Evolutionary conservation across 106 monocot genomes (phyloP), one percentile per base, ranked within the genome.

Genomic region (Acorus calamus): DNA sequence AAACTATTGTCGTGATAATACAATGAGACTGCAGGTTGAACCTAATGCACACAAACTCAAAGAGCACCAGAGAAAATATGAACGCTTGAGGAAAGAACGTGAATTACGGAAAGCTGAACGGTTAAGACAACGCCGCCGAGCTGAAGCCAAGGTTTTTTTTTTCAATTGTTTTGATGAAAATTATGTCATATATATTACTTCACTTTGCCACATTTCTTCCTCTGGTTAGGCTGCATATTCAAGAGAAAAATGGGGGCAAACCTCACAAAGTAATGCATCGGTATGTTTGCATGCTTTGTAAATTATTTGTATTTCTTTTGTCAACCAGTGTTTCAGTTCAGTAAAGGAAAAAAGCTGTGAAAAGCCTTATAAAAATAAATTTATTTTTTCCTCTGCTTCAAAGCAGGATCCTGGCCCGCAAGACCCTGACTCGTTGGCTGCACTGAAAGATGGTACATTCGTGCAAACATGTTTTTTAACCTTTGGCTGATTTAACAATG

Each of bases 31-130:
- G 65, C 66, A 94, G 94, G 89, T 89, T 68, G 86, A 89, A 56
- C 79, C 86, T 62, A 94, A 86, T 74, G 81, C 74, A 11, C 83
- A 78, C n/a, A 94, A 78, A 78, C 86, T 94, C 56, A 84, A 86
- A 73, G 86, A 84, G 60, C 94, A 94, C 61, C 72, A 63, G 2
- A 61, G 67, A 71, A 94, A 89, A 76, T 89, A 89, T 71, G 89
- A 86, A 14, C 74, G 65, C 8, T 65, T 88, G 52, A 56, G 76
- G 28, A 88, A 83, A 80, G 84, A 88, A 52, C 78, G 78, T 55
- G 85, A 88, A 51, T 60, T 63, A 42, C 77, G 42, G 57, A 89
- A 77, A 81, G 69, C 64, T 61, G 62, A 77, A 52, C 62, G 54
- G 62, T 79, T 83, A 78, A 80, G 46, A 65, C 67, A 67, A 55